phyloP scores from a whole-genome alignment of 495 filamentous ascomycete species.

The Parachaetomium inaequale region DNA sequence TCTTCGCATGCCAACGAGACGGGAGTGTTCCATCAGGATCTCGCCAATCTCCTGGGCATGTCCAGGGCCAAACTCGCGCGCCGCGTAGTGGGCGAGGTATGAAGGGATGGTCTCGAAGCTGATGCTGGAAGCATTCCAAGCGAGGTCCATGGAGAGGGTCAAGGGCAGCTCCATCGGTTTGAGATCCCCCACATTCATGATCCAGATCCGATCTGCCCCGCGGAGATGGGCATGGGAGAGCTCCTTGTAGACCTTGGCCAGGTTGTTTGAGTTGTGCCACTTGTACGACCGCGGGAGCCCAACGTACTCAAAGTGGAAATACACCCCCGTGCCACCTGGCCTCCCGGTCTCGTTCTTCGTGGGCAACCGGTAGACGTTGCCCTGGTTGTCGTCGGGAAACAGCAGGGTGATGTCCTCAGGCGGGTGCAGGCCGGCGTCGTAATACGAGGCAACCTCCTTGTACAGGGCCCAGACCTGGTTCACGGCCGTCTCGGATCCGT shows the following conservation, averaged over 20 bases:
- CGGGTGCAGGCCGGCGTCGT: constrained; percentile 54
- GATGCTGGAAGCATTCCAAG: constrained; percentile 50
- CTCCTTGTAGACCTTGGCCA: constrained; percentile 38
- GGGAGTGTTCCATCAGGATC: constrained; percentile 53
- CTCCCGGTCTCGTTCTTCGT: constrained; percentile 50
- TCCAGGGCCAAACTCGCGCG: constrained; percentile 48
- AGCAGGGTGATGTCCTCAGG: constrained; percentile 62
- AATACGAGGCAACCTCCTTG: constrained; percentile 59
- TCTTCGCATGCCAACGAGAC: constrained; percentile 52
- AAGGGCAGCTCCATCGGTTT: constrained; percentile 49
- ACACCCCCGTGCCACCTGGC: constrained; percentile 56
- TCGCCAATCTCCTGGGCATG: constrained; percentile 44
- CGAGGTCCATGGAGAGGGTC: constrained; percentile 46
- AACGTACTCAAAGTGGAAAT: constrained; percentile 63
- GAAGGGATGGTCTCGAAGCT: constrained; percentile 36
- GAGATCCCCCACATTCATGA: constrained; percentile 64
- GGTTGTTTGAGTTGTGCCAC: constrained; percentile 56
- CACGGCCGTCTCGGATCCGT: constrained; percentile 34
- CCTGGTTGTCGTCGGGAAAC: constrained; percentile 64
- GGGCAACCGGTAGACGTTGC: constrained; percentile 57
- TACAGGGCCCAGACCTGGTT: constrained; percentile 62
- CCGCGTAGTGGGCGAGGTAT: constrained; percentile 25
- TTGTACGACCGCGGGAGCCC: constrained; percentile 53
- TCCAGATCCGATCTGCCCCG: constrained; percentile 57
- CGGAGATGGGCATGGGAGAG: constrained; percentile 41